These are phyloP conservation scores for Heliamphora pulchella DNA, from an alignment of 179 eudicot species.

Conservation along the genomic window DNA sequence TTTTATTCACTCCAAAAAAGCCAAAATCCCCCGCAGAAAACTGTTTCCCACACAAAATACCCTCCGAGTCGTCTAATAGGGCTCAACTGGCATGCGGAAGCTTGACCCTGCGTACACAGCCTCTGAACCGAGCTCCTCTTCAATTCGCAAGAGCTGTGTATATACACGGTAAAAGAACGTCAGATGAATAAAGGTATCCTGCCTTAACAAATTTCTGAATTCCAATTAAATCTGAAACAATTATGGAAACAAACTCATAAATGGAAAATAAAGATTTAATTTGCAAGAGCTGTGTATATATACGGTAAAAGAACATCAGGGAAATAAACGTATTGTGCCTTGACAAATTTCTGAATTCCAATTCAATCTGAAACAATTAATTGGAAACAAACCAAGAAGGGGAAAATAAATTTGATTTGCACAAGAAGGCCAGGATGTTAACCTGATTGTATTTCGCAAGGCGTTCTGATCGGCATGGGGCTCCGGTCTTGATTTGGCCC, in stretches of 20 bases:
- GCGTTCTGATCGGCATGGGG: conserved; percentile 97
- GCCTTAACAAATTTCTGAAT: background rate
- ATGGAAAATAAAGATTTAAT: conserved; percentile 31
- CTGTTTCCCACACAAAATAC: background rate
- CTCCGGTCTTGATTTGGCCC: conserved; percentile 99
- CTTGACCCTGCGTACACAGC: conserved; percentile 81
- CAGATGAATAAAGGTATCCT: background rate
- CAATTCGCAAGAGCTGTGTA: conserved; percentile 73
- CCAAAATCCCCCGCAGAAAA: background rate
- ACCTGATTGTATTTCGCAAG: conserved; percentile 98
- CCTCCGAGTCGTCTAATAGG: conserved; percentile 37
- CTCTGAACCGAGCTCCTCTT: conserved; percentile 82
- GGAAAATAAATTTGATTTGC: background rate
- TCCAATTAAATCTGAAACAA: background rate
- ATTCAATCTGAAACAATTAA: background rate
- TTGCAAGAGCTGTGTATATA: conserved; percentile 53
- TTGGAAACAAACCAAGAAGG: background rate
- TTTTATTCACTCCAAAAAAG: background rate
- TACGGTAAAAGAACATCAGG: conserved; percentile 10
- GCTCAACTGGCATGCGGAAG: conserved; percentile 81
- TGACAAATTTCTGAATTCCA: background rate
- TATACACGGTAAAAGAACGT: conserved; percentile 5
- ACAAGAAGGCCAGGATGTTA: background rate
- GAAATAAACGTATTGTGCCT: background rate
- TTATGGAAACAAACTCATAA: too few relatives aligned